Evolutionary conservation across 257 asterid genomes (phyloP).

Genomic region (Ophiorrhiza pumila): DNA sequence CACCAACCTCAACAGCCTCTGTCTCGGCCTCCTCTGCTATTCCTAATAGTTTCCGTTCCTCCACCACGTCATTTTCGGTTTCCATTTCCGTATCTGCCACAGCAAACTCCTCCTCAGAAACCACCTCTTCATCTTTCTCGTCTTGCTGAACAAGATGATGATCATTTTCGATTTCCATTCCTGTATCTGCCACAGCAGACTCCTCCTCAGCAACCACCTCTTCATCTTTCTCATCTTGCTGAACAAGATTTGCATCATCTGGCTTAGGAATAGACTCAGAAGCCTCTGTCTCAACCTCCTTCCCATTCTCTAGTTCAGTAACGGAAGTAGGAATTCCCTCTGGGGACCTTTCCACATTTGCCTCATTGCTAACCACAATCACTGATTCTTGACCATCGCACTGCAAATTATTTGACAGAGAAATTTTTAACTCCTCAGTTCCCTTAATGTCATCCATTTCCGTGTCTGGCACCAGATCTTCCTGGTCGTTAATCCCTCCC

Average conservation of each 20-base stretch:
- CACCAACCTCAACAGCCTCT: conserved; percentile 47
- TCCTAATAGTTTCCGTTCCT: conserved; percentile 24
- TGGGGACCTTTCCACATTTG: conserved; percentile 21
- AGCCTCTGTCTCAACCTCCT: conserved; percentile 40
- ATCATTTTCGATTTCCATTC: conserved; percentile 54
- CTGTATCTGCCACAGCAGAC: conserved; percentile 54
- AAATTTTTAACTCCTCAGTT: neutral
- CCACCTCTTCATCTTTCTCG: conserved; percentile 49
- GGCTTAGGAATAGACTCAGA: conserved; percentile 43
- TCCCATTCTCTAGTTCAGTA: conserved; percentile 31
- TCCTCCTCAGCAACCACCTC: conserved; percentile 53
- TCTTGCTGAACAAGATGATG: no score
- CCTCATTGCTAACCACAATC: neutral
- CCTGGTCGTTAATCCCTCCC: conserved; percentile 25
- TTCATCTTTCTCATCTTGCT: conserved; percentile 56
- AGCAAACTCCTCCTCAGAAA: conserved; percentile 1
- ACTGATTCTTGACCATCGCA: neutral
- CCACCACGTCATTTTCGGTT: conserved; percentile 15
- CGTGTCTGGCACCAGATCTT: conserved; percentile 14
- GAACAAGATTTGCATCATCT: conserved; percentile 42
- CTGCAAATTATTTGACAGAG: conserved; percentile 7
- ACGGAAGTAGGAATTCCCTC: conserved; percentile 28
- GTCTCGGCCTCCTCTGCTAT: conserved; percentile 31
- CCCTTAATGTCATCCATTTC: conserved; percentile 16
- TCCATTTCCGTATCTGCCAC: no score